Conservation (phyloP, 2,329 filamentous ascomycete genomes). For the Fusarium sarcochroum region DNA sequence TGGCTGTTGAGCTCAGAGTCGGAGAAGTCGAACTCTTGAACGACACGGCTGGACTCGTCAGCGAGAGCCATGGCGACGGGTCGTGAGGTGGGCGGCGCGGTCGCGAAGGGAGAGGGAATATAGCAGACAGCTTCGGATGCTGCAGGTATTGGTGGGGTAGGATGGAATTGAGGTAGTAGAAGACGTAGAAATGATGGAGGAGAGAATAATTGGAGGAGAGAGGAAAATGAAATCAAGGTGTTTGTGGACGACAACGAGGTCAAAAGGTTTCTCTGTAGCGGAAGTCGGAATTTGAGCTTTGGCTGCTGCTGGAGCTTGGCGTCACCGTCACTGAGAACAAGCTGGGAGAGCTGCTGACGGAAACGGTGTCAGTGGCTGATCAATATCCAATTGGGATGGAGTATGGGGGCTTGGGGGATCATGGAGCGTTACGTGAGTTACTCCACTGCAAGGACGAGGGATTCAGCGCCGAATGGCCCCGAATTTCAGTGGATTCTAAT, state of each 20-base stretch:
- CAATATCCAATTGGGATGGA: constrained; percentile 43
- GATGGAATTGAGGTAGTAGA: constrained; percentile 33
- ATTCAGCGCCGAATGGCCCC: constrained; percentile 33
- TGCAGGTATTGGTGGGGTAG: constrained; percentile 49
- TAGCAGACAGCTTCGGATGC: constrained; percentile 66
- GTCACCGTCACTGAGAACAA: constrained; percentile 62
- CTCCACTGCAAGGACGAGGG: constrained; percentile 12
- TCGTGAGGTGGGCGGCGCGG: constrained; percentile 66
- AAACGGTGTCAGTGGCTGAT: constrained; percentile 50
- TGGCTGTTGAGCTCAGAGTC: constrained; percentile 83
- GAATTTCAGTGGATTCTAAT: constrained; percentile 36
- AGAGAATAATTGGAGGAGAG: constrained; percentile 44
- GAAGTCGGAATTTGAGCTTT: constrained; percentile 43
- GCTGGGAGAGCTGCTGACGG: constrained; percentile 63
- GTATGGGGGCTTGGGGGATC: constrained; percentile 34
- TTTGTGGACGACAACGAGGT: constrained; percentile 49
- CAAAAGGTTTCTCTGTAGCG: constrained; percentile 36
- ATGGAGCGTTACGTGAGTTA: constrained; percentile 36
- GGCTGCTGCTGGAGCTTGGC: constrained; percentile 57
- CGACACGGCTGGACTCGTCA: constrained; percentile 83
- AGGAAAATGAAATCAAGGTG: constrained; percentile 44
- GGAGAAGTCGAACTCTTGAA: constrained; percentile 87
- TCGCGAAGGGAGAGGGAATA: constrained; percentile 68
- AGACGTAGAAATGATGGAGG: constrained; percentile 23
- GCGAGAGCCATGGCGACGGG: constrained; percentile 72